phyloP scores from a whole-genome alignment of 805 yeast species.

The Saccharomycopsis babjevae region DNA sequence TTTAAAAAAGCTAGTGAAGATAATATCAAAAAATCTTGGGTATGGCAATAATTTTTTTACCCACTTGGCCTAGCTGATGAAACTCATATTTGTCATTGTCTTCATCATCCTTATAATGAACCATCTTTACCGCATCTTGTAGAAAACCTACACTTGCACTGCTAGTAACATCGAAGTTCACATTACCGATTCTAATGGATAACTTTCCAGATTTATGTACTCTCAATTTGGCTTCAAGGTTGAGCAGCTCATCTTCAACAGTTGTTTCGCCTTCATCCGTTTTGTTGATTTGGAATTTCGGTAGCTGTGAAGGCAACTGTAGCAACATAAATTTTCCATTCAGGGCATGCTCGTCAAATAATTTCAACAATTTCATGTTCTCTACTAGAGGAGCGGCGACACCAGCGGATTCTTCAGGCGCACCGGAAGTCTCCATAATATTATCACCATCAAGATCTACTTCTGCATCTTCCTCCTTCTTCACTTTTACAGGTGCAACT shows the following conservation, averaged over 20 bases:
- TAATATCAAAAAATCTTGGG: conserved; percentile 5
- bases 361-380: conserved; percentile 6
- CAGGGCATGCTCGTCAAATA: conserved; percentile 5
- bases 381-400: conserved; percentile 3
- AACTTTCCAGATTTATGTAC: conserved; percentile 78
- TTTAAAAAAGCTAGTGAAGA: too few relatives aligned
- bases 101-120: conserved; percentile 1
- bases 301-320: conserved; percentile 41
- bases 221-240: conserved; percentile 60
- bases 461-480: conserved; percentile 9
- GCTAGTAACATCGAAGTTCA: conserved; percentile 54
- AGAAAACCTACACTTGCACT: conserved; percentile 63
- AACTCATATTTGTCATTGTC: conserved; percentile 4
- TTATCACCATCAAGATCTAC: neutral
- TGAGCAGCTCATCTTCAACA: conserved; percentile 8
- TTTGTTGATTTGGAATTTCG: conserved; percentile 25
- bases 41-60: conserved; percentile 11
- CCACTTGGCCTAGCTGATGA: conserved; percentile 16
- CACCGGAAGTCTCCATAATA: neutral
- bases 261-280: conserved; percentile 8
- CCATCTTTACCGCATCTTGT: conserved; percentile 39
- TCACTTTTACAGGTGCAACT: neutral
- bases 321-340: conserved; percentile 29
- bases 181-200: conserved; percentile 63
- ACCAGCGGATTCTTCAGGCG: conserved; percentile 18